Percentiles rank a stretch among this genome's conserved stretches.
These are phyloP conservation scores for Aspergillus baeticus DNA, from an alignment of 495 filamentous ascomycete genomes.

Conservation along the genomic window DNA sequence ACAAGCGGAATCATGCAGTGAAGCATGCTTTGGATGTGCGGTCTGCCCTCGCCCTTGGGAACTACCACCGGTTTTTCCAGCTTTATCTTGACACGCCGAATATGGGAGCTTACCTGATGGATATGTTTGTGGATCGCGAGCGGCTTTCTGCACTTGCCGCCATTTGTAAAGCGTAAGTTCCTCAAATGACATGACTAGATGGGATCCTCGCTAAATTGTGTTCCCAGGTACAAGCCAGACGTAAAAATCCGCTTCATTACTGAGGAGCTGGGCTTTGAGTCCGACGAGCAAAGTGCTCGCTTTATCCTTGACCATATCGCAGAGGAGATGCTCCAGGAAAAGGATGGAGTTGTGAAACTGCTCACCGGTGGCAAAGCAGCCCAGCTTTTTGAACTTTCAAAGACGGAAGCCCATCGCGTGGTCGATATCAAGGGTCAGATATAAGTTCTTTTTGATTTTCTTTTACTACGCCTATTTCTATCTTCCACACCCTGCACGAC, in stretches of 20 bases:
- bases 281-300: slow-evolving; percentile 82
- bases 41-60: slow-evolving; percentile 86
- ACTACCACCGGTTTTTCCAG: slow-evolving; percentile 96
- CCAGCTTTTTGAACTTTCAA: slow-evolving; percentile 68
- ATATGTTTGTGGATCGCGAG: slow-evolving; percentile 96
- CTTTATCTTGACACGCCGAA: slow-evolving; percentile 92
- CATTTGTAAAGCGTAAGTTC: slow-evolving; percentile 92
- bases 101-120: slow-evolving; percentile 98
- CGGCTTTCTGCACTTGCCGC: slow-evolving; percentile 83
- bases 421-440: slow-evolving; percentile 98
- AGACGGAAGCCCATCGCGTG: slow-evolving; percentile 69
- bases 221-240: slow-evolving; percentile 79
- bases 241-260: slow-evolving; percentile 88
- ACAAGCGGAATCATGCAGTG: slow-evolving; percentile 79
- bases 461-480: slow-evolving; percentile 12
- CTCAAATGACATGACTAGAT: neutral
- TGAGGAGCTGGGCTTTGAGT: slow-evolving; percentile 93
- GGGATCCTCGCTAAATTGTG: neutral
- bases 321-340: slow-evolving; percentile 75
- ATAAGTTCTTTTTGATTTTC: slow-evolving; percentile 37
- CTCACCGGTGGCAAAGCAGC: slow-evolving; percentile 69
- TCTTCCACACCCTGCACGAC: no score
- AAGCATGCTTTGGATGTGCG: slow-evolving; percentile 91
- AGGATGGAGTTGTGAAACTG: slow-evolving; percentile 68
- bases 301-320: slow-evolving; percentile 81